Percentiles rank a stretch among this genome's conserved stretches.
These are phyloP conservation scores for Acanthamoeba lenticulata DNA, from an alignment of 208 protist species.

Conservation along the genomic window DNA sequence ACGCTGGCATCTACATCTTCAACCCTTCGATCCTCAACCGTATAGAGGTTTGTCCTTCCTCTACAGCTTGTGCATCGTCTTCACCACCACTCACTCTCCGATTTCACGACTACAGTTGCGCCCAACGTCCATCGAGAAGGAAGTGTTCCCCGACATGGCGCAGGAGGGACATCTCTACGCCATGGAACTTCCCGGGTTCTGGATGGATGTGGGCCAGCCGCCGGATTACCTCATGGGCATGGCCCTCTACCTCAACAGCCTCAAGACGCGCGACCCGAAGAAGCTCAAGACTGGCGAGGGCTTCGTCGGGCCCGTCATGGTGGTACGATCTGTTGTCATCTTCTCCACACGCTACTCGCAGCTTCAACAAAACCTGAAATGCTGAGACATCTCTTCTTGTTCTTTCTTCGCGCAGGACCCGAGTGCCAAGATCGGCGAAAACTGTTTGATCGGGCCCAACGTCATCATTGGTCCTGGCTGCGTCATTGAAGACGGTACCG, in stretches of 20 bases:
- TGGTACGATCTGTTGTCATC: slow-evolving; percentile 16
- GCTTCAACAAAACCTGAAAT: not conserved
- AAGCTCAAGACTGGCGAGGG: slow-evolving; percentile 53
- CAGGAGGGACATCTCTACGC: slow-evolving; percentile 93
- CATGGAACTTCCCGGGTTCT: slow-evolving; percentile 96
- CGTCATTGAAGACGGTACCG: slow-evolving; percentile 90
- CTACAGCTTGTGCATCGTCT: not conserved
- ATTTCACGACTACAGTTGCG: slow-evolving; percentile 78
- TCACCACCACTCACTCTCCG: too few species aligned
- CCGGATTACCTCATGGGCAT: slow-evolving; percentile 94
- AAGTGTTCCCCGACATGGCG: slow-evolving; percentile 96
- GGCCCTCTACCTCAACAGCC: slow-evolving; percentile 89
- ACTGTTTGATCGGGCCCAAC: slow-evolving; percentile 95
- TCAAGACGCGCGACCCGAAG: slow-evolving; percentile 68
- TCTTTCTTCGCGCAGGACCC: slow-evolving; percentile 81
- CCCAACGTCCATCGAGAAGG: slow-evolving; percentile 96
- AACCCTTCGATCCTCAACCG: slow-evolving; percentile 95
- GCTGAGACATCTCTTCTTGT: not conserved
- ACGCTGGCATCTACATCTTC: slow-evolving; percentile 98
- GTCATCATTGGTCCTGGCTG: slow-evolving; percentile 95
- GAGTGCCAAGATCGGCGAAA: slow-evolving; percentile 92
- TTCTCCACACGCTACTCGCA: too few species aligned
- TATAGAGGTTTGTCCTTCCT: slow-evolving; percentile 86
- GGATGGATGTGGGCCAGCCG: slow-evolving; percentile 98
- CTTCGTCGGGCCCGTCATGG: slow-evolving; percentile 46